Evolutionary conservation across 306 rosid species (phyloP), one percentile per base, ranked within the genome.

Genomic region (Cicer yamashitae): DNA sequence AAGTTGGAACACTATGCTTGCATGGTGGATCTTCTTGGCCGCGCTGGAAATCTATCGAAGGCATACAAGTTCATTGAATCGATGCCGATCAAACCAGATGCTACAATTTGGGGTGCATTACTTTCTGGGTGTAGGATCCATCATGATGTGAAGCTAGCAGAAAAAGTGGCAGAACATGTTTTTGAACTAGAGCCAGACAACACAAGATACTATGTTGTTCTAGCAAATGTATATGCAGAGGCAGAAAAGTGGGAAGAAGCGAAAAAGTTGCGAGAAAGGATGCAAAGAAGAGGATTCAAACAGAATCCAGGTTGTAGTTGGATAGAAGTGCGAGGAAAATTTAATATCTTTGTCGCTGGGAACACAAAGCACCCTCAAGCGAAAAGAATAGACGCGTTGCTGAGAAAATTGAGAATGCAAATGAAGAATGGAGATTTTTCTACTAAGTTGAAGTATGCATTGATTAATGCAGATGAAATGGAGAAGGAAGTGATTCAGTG

Each of bases 191-290:
- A 84, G 82, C 90, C 92, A n/a, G 96, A 88, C 54, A 86, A 88
- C 80, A 83, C 92, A 3, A 79, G 86, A 30, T 88, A 86, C 40
- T 88, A 86, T 74, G 84, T 86, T 60, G 89, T 88, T 79, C 71
- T 88, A 65, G 87, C 92, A 0, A 84, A 88, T 38, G 78, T 90
- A 45, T 90, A 88, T 79, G 90, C 89, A 7, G 88, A 86, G 75
- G 96, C 89, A 44, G 89, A 88, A 40, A 88, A 86, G 77, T 88
- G 85, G 96, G 89, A 84, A 81, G 89, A 84, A 61, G 83, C 84
- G 74, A 85, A 86, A 66, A 82, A 82, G 70, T 67, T 78, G 39
- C 71, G 2, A 39, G 18, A 56, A 60, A 70, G 34, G 77, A 70
- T 78, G 5, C 38, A 64, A 17, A 70, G 40, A 46, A n/a, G 46